Base-by-base conservation (phyloP, 116 monocot genomes). In the Cymodocea nodosa region DNA sequence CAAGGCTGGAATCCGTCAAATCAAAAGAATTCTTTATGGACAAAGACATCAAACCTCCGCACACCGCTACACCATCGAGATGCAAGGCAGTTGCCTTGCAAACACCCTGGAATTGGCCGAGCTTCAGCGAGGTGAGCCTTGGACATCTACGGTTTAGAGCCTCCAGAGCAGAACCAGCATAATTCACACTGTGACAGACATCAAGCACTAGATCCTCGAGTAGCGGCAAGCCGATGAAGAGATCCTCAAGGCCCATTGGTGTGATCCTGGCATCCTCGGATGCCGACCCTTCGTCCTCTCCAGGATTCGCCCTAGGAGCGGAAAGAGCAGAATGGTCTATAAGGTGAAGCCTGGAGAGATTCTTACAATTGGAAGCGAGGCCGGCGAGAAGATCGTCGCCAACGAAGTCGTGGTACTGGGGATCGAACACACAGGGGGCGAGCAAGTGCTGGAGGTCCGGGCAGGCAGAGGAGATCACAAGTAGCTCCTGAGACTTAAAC, bases 61-160 rank as follows among this genome's bases (percentile, higher is more conserved):
- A 89, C 37, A 86, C 73, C 2, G 98, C 71, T 30, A 98, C 77
- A n/a, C 98, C 98, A 66, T 97, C 92, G 18, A 97, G 74, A 67
- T 91, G 85, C 62, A 86, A 68, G 52, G 85, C 85, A 0, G 73
- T 68, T 12, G 87, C 91, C 59, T 35, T 74, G 63, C 89, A 92
- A 20, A 98, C 55, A 6, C 86, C 82, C 40, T 84, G 92, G 64
- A 98, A 86, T 8, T 34, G 35, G 2, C 89, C 89, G 36, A 98
- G 59, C 59, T 74, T 78, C 44, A 98, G 69, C 1, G 74, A 79
- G 36, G 64, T 74, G 10, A 98, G 57, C 37, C 70, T 64, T 0
- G 77, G 76, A 74, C 90, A 87, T 8, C 64, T 72, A 20, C 72
- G 50, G 36, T 69, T 64, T n/a, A 91, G 72, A 1, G 59, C 56